These are phyloP conservation scores for Rutstroemia sp. DNA, from an alignment of 2,329 filamentous ascomycete species.

Conservation along the genomic window DNA sequence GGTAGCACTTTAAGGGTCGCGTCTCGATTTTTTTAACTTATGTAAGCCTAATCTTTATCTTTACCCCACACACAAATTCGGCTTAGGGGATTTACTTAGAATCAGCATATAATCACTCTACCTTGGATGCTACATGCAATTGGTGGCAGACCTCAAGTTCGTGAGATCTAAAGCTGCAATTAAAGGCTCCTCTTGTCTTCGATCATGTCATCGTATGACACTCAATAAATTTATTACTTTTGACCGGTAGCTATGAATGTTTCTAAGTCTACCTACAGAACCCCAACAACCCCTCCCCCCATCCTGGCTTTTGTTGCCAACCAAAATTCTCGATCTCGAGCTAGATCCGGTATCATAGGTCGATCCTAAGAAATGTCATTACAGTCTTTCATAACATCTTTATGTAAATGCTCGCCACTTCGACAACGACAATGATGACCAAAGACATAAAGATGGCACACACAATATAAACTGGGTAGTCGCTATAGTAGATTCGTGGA, in stretches of 20 bases:
- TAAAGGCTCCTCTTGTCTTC: too few relatives aligned
- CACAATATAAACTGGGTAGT: slow-evolving; percentile 30
- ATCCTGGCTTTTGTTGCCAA: background rate
- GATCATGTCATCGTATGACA: too few relatives aligned
- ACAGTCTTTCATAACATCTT: slow-evolving; percentile 11
- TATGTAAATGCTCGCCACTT: slow-evolving; percentile 14
- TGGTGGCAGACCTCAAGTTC: too few relatives aligned
- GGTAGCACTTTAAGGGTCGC: too few relatives aligned
- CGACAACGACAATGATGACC: slow-evolving; percentile 12
- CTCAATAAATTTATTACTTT: background rate
- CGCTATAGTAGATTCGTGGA: slow-evolving; percentile 33
- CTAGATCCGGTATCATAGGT: background rate
- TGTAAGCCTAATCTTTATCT: too few relatives aligned
- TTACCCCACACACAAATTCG: too few relatives aligned
- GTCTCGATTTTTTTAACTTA: too few relatives aligned
- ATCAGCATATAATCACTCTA: too few relatives aligned
- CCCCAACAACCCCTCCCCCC: background rate
- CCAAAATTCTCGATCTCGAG: background rate
- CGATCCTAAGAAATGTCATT: slow-evolving; percentile 10
- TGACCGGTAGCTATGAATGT: background rate
- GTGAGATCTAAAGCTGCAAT: too few relatives aligned
- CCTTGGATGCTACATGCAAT: too few relatives aligned
- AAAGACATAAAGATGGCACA: slow-evolving; percentile 17
- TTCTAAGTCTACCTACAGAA: slow-evolving; percentile 5
- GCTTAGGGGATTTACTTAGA: too few relatives aligned